Conservation (phyloP, 176 grass and related monocot species). For the Zoysia pacifica region DNA sequence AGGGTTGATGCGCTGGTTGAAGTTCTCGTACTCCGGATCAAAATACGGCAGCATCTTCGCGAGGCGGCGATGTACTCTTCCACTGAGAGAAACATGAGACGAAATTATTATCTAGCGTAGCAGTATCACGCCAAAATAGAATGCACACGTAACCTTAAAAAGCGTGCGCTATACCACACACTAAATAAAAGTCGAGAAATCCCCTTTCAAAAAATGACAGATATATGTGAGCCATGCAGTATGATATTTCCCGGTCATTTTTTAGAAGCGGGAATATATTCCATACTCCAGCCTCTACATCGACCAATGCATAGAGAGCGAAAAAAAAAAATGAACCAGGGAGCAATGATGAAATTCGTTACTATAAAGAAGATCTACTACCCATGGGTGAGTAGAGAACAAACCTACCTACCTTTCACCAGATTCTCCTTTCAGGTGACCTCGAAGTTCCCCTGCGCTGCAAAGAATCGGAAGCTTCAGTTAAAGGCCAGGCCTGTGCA, state of each 20-base stretch:
- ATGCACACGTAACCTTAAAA: background rate
- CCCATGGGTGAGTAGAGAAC: background rate
- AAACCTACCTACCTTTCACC: slow-evolving; percentile 38
- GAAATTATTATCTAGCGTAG: background rate
- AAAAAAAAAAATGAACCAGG: background rate
- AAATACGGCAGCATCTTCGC: slow-evolving; percentile 81
- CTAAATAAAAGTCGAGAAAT: background rate
- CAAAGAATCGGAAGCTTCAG: slow-evolving; percentile 10
- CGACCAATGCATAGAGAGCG: no score
- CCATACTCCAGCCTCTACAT: no score
- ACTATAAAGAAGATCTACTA: slow-evolving; percentile 23
- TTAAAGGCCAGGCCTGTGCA: slow-evolving; percentile 28
- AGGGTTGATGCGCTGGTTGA: slow-evolving; percentile 85
- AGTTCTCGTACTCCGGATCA: slow-evolving; percentile 97
- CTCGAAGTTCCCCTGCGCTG: slow-evolving; percentile 3
- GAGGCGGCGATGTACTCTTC: background rate
- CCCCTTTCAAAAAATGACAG: background rate
- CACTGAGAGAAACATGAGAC: slow-evolving; percentile 37
- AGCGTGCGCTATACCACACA: background rate
- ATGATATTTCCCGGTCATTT: slow-evolving; percentile 12
- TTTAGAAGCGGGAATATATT: no score
- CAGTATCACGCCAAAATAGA: background rate
- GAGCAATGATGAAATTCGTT: background rate
- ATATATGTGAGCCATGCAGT: background rate
- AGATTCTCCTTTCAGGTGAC: slow-evolving; percentile 34